Evolutionary conservation across 495 filamentous ascomycete species (phyloP).

Genomic region (Lentithecium fluviatile): DNA sequence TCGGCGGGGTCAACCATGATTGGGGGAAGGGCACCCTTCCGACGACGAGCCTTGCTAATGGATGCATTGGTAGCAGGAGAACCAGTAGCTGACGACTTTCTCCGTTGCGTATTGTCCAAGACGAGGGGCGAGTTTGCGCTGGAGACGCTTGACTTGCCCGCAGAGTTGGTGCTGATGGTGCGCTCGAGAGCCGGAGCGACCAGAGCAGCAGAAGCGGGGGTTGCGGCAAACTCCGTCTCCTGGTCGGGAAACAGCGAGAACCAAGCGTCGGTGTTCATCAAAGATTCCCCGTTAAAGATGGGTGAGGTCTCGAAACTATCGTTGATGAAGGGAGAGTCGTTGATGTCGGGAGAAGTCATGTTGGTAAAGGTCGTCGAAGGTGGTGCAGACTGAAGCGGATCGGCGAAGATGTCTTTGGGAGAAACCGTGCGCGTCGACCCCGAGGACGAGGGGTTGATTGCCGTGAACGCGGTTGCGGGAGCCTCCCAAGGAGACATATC

Average conservation of each 20-base stretch:
- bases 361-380: conserved; percentile 82
- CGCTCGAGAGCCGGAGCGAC: conserved; percentile 29
- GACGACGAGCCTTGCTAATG: conserved; percentile 63
- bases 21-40: conserved; percentile 76
- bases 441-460: conserved; percentile 33
- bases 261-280: conserved; percentile 50
- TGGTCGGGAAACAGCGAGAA: conserved; percentile 67
- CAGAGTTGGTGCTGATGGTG: conserved; percentile 39
- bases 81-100: conserved; percentile 42
- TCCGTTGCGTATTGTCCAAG: conserved; percentile 45
- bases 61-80: conserved; percentile 57
- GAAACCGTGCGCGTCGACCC: conserved; percentile 63
- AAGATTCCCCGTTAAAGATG: conserved; percentile 51
- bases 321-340: conserved; percentile 59
- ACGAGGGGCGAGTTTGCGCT: conserved; percentile 32
- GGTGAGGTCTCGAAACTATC: conserved; percentile 78
- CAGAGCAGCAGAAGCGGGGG: background rate
- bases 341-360: conserved; percentile 70
- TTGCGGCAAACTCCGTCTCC: conserved; percentile 28
- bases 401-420: conserved; percentile 76
- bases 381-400: conserved; percentile 68
- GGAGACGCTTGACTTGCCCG: conserved; percentile 38
- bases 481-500: conserved; percentile 22
- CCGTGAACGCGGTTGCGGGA: conserved; percentile 38
- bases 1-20: conserved; percentile 74